Percentiles rank a stretch among this genome's conserved stretches.
These are phyloP conservation scores for Tetrapyrgos nigripes DNA, from an alignment of 1,284 basidiomycete species.

Conservation along the genomic window DNA sequence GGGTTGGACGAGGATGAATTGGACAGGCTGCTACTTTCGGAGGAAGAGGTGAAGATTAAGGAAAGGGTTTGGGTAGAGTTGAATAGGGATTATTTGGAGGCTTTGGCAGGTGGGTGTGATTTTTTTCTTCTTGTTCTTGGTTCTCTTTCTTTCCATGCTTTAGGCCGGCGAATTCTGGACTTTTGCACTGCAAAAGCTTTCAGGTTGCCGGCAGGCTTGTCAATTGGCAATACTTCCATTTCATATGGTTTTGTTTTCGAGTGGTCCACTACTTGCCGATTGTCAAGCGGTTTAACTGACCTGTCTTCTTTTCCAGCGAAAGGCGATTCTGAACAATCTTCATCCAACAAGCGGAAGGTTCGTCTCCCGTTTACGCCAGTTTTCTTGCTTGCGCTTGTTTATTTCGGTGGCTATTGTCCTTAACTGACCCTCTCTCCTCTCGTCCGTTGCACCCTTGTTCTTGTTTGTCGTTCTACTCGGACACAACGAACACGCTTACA, in stretches of 20 bases:
- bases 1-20: constrained; percentile 95
- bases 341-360: constrained; percentile 73
- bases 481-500: not conserved
- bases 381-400: constrained; percentile 24
- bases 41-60: constrained; percentile 89
- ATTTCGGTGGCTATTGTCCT: too few species aligned
- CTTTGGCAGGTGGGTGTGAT: constrained; percentile 74
- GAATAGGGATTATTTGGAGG: constrained; percentile 93
- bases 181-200: too few species aligned
- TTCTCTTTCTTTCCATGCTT: too few species aligned
- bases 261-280: constrained; percentile 15
- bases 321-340: constrained; percentile 55
- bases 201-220: not conserved
- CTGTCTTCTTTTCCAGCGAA: constrained; percentile 60
- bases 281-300: constrained; percentile 46
- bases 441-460: not conserved
- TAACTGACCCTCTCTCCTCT: constrained; percentile 8
- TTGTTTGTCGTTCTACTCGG: not conserved
- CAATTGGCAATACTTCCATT: too few species aligned
- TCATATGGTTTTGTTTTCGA: not conserved
- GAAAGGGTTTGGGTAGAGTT: constrained; percentile 97
- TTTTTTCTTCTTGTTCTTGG: not conserved
- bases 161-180: too few species aligned
- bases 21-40: constrained; percentile 83
- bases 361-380: constrained; percentile 47